A percentile compares a stretch with the other conserved stretches of the same genome.
Conservation (phyloP, 495 filamentous ascomycete species). For the Chaetomium fimeti region DNA sequence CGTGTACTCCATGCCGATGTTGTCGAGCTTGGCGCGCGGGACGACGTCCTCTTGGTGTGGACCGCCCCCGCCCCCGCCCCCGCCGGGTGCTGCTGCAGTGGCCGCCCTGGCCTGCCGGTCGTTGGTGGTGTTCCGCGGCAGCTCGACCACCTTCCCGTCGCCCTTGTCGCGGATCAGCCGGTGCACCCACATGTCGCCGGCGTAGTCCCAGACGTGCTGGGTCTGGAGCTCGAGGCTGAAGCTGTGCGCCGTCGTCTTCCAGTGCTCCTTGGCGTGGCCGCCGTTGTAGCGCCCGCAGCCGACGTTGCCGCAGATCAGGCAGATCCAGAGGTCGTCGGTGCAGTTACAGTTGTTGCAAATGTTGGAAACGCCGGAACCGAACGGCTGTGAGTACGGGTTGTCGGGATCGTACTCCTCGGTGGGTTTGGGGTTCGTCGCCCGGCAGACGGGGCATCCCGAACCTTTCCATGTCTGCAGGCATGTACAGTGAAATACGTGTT, state of each 20-base stretch:
- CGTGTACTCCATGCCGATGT: constrained; percentile 89
- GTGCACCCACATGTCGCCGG: constrained; percentile 91
- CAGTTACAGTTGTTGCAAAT: constrained; percentile 73
- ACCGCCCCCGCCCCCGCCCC: constrained; percentile 19
- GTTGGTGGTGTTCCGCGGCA: constrained; percentile 51
- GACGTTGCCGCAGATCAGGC: constrained; percentile 88
- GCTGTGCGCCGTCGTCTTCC: constrained; percentile 80
- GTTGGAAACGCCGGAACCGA: constrained; percentile 48
- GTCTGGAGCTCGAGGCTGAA: constrained; percentile 91
- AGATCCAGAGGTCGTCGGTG: constrained; percentile 84
- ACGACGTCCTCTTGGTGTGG: constrained; percentile 59
- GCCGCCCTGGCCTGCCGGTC: background rate
- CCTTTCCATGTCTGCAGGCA: constrained; percentile 97
- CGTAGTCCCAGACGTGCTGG: constrained; percentile 97
- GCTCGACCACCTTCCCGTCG: constrained; percentile 84
- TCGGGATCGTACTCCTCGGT: constrained; percentile 35
- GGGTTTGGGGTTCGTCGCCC: constrained; percentile 64
- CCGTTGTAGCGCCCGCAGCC: constrained; percentile 93
- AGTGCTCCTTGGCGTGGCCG: constrained; percentile 92
- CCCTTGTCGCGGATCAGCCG: constrained; percentile 88
- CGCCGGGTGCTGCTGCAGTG: too few relatives aligned
- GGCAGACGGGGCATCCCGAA: constrained; percentile 88
- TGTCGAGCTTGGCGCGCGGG: constrained; percentile 86
- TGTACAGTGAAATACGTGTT: constrained; percentile 97
- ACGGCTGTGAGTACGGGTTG: constrained; percentile 49